These are phyloP conservation scores for Fraxinus greggii DNA, from an alignment of 305 asterid species.

Conservation along the genomic window DNA sequence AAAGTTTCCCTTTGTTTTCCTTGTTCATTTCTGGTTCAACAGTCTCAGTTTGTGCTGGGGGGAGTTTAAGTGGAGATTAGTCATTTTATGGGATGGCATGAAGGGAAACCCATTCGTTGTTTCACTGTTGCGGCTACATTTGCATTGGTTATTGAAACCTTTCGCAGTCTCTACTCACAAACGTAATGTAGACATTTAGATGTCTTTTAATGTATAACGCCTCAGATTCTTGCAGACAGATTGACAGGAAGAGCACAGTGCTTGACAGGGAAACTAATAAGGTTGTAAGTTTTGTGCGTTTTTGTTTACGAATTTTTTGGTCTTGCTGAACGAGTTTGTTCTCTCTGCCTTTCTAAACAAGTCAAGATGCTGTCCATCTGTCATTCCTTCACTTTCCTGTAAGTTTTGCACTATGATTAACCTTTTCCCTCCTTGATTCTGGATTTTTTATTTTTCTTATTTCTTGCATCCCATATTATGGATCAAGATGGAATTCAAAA, in stretches of 20 bases:
- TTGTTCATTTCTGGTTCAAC: not conserved
- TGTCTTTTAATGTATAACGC: not conserved
- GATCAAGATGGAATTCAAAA: not conserved
- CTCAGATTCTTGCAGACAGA: not conserved
- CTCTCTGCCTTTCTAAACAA: not conserved
- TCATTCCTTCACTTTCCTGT: not conserved
- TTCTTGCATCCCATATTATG: not conserved
- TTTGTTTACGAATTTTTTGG: not conserved
- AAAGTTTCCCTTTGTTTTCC: not conserved
- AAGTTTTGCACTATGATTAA: not conserved
- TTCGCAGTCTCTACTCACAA: not conserved
- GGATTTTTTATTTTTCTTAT: not conserved
- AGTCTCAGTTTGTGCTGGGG: not conserved
- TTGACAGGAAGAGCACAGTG: not conserved
- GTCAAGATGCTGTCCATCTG: not conserved
- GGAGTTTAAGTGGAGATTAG: not conserved
- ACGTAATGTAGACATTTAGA: not conserved
- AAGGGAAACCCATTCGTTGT: not conserved
- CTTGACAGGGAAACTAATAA: not conserved
- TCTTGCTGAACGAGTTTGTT: not conserved
- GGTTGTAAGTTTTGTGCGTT: not conserved
- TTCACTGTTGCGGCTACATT: not conserved
- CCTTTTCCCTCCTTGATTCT: not conserved
- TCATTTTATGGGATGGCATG: not conserved
- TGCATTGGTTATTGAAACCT: not conserved